Evolutionary conservation across 2,329 filamentous ascomycete genomes (phyloP).

Genomic region (Periconia sp.): DNA sequence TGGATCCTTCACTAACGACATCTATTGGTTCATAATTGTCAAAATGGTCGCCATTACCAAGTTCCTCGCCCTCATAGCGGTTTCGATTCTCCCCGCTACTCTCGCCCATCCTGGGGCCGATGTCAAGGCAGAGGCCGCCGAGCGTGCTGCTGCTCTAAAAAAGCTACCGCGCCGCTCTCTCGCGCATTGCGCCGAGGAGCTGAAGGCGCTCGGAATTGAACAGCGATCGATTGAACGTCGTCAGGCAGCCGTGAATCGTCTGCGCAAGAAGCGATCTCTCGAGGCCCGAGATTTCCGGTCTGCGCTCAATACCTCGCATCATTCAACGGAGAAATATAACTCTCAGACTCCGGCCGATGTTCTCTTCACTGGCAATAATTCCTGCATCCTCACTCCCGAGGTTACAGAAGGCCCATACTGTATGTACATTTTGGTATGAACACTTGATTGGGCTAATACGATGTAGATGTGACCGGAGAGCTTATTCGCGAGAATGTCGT

Average conservation of each 20-base stretch:
- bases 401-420: slow-evolving; percentile 30
- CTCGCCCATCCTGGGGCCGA: slow-evolving; percentile 9
- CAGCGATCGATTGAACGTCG: slow-evolving; percentile 48
- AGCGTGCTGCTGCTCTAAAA: slow-evolving; percentile 22
- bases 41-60: background rate
- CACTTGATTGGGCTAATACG: background rate
- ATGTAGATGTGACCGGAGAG: slow-evolving; percentile 52
- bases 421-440: slow-evolving; percentile 1
- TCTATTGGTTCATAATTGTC: background rate
- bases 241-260: slow-evolving; percentile 39
- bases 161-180: slow-evolving; percentile 41
- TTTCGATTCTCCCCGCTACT: background rate
- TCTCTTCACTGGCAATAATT: slow-evolving; percentile 29
- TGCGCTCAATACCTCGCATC: slow-evolving; percentile 21
- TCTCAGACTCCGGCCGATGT: slow-evolving; percentile 17
- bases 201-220: slow-evolving; percentile 43
- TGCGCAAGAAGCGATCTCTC: slow-evolving; percentile 34
- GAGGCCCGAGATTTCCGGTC: slow-evolving; percentile 14
- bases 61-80: background rate
- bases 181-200: slow-evolving; percentile 43
- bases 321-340: slow-evolving; percentile 16
- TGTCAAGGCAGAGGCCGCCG: slow-evolving; percentile 6
- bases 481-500: slow-evolving; percentile 54
- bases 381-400: slow-evolving; percentile 30
- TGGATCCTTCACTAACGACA: no score